Conservation (phyloP, 2,329 filamentous ascomycete genomes). For the Sordariomycetes sp. region DNA sequence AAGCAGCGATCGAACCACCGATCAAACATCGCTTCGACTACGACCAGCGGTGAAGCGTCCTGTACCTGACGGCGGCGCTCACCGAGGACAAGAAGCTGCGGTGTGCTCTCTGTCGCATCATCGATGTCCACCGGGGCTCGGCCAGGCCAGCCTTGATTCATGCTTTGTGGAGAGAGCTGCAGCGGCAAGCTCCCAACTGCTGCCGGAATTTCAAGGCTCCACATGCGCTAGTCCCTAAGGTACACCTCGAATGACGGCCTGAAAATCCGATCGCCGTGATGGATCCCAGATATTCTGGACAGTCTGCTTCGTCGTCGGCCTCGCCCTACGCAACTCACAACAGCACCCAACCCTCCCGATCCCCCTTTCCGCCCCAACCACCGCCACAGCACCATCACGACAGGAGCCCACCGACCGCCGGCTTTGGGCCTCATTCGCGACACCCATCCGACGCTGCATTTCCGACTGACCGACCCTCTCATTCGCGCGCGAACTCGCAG, state of each 20-base stretch:
- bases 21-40: too few species aligned
- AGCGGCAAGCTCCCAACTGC: neutral
- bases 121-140: too few species aligned
- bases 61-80: too few species aligned
- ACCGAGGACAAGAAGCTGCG: too few species aligned
- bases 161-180: neutral
- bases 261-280: constrained; percentile 4
- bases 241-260: neutral
- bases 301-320: constrained; percentile 4
- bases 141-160: neutral
- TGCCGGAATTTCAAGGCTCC: constrained; percentile 4
- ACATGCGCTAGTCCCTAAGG: too few species aligned
- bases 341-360: neutral
- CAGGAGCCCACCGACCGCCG: neutral
- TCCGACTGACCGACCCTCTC: constrained; percentile 2
- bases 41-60: too few species aligned
- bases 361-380: neutral
- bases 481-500: constrained; percentile 19
- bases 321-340: constrained; percentile 1
- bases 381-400: neutral
- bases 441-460: constrained; percentile 6
- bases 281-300: constrained; percentile 7
- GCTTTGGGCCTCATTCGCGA: neutral
- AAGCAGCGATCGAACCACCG: too few species aligned
- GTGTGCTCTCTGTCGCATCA: too few species aligned